Evolutionary conservation across 225 moss, liverwort and hornwort genomes (phyloP).

Genomic region (Thuidium tamariscinum): DNA sequence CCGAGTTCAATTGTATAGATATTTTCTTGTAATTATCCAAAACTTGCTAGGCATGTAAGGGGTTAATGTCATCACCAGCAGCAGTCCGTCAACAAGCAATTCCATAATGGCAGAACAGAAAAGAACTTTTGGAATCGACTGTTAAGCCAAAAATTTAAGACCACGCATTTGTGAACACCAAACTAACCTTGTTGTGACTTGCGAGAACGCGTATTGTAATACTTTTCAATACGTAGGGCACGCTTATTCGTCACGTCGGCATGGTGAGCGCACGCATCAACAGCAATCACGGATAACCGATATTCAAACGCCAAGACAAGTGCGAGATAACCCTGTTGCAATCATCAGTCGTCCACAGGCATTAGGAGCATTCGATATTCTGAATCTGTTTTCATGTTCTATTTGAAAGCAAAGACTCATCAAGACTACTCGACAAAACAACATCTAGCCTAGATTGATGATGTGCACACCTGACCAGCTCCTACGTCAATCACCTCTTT

Average conservation of each 20-base stretch:
- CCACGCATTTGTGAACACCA: not conserved
- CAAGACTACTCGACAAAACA: not conserved
- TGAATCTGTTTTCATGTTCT: not conserved
- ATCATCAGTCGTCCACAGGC: not conserved
- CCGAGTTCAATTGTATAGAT: not conserved
- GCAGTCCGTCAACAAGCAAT: not conserved
- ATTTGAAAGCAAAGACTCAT: not conserved
- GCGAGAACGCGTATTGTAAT: slow-evolving; percentile 31
- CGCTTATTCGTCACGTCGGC: slow-evolving; percentile 50
- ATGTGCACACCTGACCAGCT: slow-evolving; percentile 47
- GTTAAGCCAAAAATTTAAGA: not conserved
- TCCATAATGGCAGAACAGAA: not conserved
- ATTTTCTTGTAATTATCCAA: not conserved
- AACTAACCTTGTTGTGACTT: slow-evolving; percentile 30
- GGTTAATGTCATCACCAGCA: not conserved
- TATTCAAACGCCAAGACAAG: slow-evolving; percentile 55
- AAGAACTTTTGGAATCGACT: not conserved
- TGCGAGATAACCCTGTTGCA: slow-evolving; percentile 44
- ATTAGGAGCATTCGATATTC: not conserved
- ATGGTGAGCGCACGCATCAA: slow-evolving; percentile 55
- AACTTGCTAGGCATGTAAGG: not conserved
- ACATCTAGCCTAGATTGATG: not conserved
- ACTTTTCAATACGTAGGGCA: slow-evolving; percentile 33
- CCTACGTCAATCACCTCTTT: slow-evolving; percentile 50
- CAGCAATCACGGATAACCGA: slow-evolving; percentile 36